Evolutionary conservation across 2,329 filamentous ascomycete species (phyloP), one percentile per base, ranked within the genome.

Genomic region (Onygena corvina): DNA sequence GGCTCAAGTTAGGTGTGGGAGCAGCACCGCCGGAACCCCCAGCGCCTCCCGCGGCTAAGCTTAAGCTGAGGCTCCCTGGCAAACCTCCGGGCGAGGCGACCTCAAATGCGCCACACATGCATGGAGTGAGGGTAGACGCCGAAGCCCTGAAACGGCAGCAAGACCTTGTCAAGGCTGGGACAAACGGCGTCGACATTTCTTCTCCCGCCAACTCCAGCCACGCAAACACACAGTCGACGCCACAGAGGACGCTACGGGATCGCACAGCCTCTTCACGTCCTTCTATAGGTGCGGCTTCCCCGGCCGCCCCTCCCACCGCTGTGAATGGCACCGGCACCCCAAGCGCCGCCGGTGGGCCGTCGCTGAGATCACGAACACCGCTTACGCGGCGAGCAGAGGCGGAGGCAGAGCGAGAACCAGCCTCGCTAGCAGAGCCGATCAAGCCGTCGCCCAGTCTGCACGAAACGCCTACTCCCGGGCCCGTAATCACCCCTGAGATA

Each of bases 21-120:
- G 52, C 57, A 59, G 36, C 65, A 69, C 52, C 63, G 63, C 63
- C 60, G 42, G 60, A 71, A 50, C 65, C 68, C 35, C 52, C 61
- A 21, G 64, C 72, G 6, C 81, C 80, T 63, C n/a, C 36, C 14
- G 14, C 36, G 7, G 21, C 36, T 9, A 84, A 79, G 62, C 80
- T 90, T 50, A 89, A 81, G 16, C 77, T 87, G 45, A 82, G 81
- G 54, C 76, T 87, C 48, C 80, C 79, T 57, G 76, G 74, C 33
- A 76, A 76, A 58, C 73, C 72, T 68, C 57, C 72, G 71, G 50
- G 71, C 69, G 18, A 74, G 71, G 54, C 59, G 14, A 50, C 65
- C 49, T 67, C 74, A 60, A 59, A 59, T 50, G 54, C 60, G 64
- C 67, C 54, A 58, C 65, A 54, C 56, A 61, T 51, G 44, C 58